Base-by-base conservation (phyloP, 306 rosid genomes). In the Dryas drummondii region DNA sequence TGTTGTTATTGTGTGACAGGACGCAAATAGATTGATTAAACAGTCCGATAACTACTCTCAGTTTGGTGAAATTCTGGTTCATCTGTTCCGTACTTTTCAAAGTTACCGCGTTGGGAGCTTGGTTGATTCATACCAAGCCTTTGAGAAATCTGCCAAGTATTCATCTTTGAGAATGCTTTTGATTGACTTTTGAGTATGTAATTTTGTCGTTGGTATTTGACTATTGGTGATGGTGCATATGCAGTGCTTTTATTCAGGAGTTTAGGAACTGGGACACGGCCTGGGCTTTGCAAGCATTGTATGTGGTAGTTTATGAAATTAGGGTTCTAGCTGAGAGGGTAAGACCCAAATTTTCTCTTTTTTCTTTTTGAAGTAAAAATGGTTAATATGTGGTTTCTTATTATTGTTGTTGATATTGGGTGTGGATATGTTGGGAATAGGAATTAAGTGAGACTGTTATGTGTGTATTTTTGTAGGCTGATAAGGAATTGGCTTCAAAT, bases 251-350 rank as follows among this genome's bases (percentile, higher is more conserved):
- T 80, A 88, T 89, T 60, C 99, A 88, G 90, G 99, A 94, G 80
- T 90, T 94, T 86, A 85, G 99, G 48, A 90, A 89, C 77, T 94
- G 99, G 97, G 97, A 94, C 62, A 87, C 99, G 2, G 93, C 94
- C 0, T 94, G 99, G 99, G 97, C 99, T 66, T 70, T 94, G 79
- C 93, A 90, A 51, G 96, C 97, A 40, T 60, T 94, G 74, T 90
- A 86, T 72, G 93, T 79, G 16, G 70, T 94, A 74, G 96, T 87
- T 75, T 92, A 92, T 58, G 93, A 94, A 42, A 83, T 90, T 84
- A 92, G 99, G 91, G 89, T 94, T 81, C 91, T 92, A 63, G 99
- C 99, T 2, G 99, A 92, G 80, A 92, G 86, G 90, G 97, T 94
- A 55, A 59, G 82, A 46, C 58, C 46, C 19, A 1, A 15, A 46